Evolutionary conservation across 768 basidiomycete species (phyloP), one percentile per base, ranked within the genome.

Genomic region (Lactarius deliciosus): DNA sequence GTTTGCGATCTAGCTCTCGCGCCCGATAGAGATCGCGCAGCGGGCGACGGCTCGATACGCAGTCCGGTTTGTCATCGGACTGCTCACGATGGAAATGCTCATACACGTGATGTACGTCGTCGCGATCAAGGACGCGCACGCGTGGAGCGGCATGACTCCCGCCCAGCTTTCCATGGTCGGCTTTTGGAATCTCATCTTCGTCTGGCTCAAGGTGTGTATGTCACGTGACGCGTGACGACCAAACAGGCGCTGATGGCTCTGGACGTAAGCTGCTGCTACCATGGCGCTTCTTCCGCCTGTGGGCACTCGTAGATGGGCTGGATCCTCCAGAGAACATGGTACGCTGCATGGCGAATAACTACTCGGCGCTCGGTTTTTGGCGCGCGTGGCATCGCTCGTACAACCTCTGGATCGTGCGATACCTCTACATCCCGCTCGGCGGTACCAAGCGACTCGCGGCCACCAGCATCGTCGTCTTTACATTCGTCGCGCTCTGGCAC

Each of bases 241-340:
- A 34, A 34, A 34, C 34, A 34, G 34, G 34, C 34, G 34, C 34
- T 34, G 34, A 34, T 34, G 34, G 34, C 54, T 47, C 22, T 15
- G 16, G 45, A 40, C 11, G 40, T 47, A n/a, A 98, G 96, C 85
- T 98, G 25, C 80, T 98, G 50, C 85, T 98, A 25, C 92, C 95
- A 0, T 98, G 96, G 96, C 85, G 96, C 13, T 97, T 97, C 80
- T 98, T 98, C 81, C 90, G 96, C 2, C 78, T 97, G 22, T 98
- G 96, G 94, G 89, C 96, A 2, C 79, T 98, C 25, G 75, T 85
- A 7, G 92, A 94, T 72, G 92, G 92, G 0, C 83, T 98, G 40
- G 93, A 97, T 72, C 91, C 94, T 0, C 97, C 96, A 0, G 97
- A 99, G 76, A 99, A 99, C 76, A 97, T 98, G 97, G 84, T 99